Conservation (phyloP, 495 filamentous ascomycete genomes). For the Mycothermus thermophilus region DNA sequence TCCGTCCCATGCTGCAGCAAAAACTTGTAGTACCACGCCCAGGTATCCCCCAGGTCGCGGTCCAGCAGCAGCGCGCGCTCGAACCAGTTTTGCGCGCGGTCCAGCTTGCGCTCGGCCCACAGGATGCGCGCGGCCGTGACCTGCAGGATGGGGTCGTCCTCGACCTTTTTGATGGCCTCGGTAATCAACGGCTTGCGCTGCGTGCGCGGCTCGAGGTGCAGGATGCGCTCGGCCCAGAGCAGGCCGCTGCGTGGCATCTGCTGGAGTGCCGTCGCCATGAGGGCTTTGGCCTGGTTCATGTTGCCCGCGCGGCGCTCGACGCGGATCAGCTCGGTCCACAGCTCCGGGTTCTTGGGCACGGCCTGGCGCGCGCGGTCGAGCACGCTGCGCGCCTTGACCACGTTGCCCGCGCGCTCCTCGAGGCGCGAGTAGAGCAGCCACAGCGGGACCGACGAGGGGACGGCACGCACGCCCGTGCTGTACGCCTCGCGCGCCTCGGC, state of each 20-base stretch:
- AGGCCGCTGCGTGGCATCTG: slow-evolving; percentile 81
- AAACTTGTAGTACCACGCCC: slow-evolving; percentile 98
- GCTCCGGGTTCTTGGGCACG: slow-evolving; percentile 65
- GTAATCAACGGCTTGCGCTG: slow-evolving; percentile 80
- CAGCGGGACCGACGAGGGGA: slow-evolving; percentile 66
- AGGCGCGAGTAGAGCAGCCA: slow-evolving; percentile 81
- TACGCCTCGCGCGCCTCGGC: slow-evolving; percentile 87
- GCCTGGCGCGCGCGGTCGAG: slow-evolving; percentile 82
- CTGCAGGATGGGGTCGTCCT: slow-evolving; percentile 78
- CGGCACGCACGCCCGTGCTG: slow-evolving; percentile 73
- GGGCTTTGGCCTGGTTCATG: slow-evolving; percentile 62
- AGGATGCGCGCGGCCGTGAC: slow-evolving; percentile 42
- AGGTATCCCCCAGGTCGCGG: slow-evolving; percentile 76
- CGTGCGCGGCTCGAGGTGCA: slow-evolving; percentile 80
- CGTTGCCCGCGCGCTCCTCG: slow-evolving; percentile 69
- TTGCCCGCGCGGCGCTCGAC: slow-evolving; percentile 86
- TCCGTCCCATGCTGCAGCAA: slow-evolving; percentile 78
- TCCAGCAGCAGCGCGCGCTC: slow-evolving; percentile 84
- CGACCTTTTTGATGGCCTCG: slow-evolving; percentile 92
- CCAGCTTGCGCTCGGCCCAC: slow-evolving; percentile 56
- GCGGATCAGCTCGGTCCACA: slow-evolving; percentile 85
- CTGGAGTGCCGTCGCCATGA: slow-evolving; percentile 87
- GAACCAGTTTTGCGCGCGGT: slow-evolving; percentile 92
- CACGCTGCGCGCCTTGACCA: slow-evolving; percentile 82
- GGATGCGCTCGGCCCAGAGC: slow-evolving; percentile 87